Evolutionary conservation across 148 eudicot species (phyloP), one percentile per base, ranked within the genome.

Genomic region (Vaccinium myrtillus): DNA sequence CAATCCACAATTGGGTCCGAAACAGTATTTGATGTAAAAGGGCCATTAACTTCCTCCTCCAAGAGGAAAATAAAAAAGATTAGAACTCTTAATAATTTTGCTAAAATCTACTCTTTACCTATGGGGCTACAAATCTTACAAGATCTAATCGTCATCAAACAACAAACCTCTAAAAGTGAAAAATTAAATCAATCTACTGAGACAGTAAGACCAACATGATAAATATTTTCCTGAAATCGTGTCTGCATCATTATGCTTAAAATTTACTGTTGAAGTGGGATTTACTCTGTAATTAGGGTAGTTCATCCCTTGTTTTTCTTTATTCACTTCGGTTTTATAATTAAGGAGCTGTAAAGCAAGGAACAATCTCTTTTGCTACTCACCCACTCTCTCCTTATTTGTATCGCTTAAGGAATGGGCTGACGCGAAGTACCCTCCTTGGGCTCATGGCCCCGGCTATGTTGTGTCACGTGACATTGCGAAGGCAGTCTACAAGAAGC

Each of bases 391-490:
- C 11, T 79, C 79, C 59, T 83, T 81, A 21, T 16, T 54, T 84
- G 76, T 63, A 13, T 80, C 85, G 36, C 36, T 88, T 74, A 73
- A 96, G 99, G 99, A 94, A 94, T 94, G 98, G 98, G 89, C 92
- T 25, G 92, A 90, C 32, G 97, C 90, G 49, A 88, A 83, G 18
- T 94, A 96, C 87, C 99, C 99, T 54, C 99, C 97, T 56, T 95
- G 93, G 92, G 99, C 99, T 53, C 97, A 94, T 82, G 99, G 99
- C 83, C 99, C 99, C 43, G 99, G 99, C 74, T 96, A 96, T 84
- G 96, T 95, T 70, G 92, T 96, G 49, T 89, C 99, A 10, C 87
- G 83, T 54, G 98, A 96, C 89, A 94, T 96, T 36, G 98, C 99
- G 36, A 90, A 88, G 81, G 88, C 87, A 67, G 83, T 95, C 74